phyloP scores from a whole-genome alignment of 2,329 filamentous ascomycete genomes.

The Apiospora aurea region DNA sequence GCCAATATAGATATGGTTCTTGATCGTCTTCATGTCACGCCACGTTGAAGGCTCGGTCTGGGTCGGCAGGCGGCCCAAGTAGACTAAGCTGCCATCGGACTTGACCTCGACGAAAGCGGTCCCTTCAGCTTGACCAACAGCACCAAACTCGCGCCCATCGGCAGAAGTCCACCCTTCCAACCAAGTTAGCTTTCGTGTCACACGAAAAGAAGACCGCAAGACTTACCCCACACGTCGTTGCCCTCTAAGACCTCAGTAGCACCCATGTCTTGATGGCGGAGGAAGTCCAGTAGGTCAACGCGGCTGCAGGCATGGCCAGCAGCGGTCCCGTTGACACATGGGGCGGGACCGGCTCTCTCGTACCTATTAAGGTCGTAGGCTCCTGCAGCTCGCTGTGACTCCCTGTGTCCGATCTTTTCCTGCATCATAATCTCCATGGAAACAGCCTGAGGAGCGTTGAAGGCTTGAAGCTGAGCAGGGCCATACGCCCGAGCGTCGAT shows the following conservation, averaged over 20 bases:
- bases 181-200: background rate
- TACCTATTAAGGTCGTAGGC: constrained; percentile 23
- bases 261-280: constrained; percentile 47
- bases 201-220: background rate
- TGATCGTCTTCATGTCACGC: constrained; percentile 58
- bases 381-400: constrained; percentile 19
- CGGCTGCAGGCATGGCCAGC: constrained; percentile 47
- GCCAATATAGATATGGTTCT: constrained; percentile 47
- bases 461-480: constrained; percentile 22
- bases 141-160: constrained; percentile 60
- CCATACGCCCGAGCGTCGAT: constrained; percentile 18
- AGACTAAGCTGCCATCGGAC: constrained; percentile 55
- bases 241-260: constrained; percentile 44
- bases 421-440: constrained; percentile 20
- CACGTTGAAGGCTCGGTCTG: constrained; percentile 53
- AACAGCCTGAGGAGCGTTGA: constrained; percentile 23
- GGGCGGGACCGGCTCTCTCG: constrained; percentile 22
- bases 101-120: constrained; percentile 61
- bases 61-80: constrained; percentile 60
- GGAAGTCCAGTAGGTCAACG: constrained; percentile 48
- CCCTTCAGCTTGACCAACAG: constrained; percentile 61
- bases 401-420: constrained; percentile 20
- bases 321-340: constrained; percentile 43
- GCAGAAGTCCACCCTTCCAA: constrained; percentile 55
- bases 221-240: constrained; percentile 46